phyloP scores from a whole-genome alignment of 768 basidiomycete genomes.

The Collybiopsis luxurians region DNA sequence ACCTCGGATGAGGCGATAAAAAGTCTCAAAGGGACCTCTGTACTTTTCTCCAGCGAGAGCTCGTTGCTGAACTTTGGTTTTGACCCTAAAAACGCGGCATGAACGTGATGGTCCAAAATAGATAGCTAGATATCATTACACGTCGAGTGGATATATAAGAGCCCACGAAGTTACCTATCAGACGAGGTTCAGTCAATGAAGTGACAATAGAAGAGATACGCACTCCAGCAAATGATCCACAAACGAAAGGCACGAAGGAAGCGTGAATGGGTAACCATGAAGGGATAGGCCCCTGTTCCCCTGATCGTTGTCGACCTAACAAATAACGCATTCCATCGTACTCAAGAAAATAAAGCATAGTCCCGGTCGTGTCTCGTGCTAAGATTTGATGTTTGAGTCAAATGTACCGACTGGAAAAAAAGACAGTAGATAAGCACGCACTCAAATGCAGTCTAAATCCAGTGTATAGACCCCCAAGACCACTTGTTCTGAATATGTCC shows the following conservation, averaged over 20 bases:
- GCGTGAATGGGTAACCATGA: constrained; percentile 80
- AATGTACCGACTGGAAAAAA: background rate
- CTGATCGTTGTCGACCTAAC: constrained; percentile 71
- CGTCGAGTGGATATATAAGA: constrained; percentile 91
- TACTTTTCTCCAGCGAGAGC: constrained; percentile 77
- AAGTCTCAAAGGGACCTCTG: constrained; percentile 70
- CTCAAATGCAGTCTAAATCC: constrained; percentile 88
- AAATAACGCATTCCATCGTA: constrained; percentile 91
- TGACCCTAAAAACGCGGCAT: constrained; percentile 50
- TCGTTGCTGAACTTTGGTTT: constrained; percentile 95
- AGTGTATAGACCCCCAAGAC: constrained; percentile 69
- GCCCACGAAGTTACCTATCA: constrained; percentile 74
- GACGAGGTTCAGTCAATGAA: constrained; percentile 22
- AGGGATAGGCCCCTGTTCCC: constrained; percentile 82
- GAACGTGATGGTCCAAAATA: background rate
- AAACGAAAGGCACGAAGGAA: constrained; percentile 85
- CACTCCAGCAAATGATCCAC: constrained; percentile 89
- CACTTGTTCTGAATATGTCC: constrained; percentile 68
- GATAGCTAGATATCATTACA: constrained; percentile 46
- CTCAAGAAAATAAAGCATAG: constrained; percentile 89
- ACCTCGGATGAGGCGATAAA: constrained; percentile 82
- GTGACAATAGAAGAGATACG: constrained; percentile 22
- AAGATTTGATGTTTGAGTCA: constrained; percentile 5
- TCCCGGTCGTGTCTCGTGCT: constrained; percentile 90
- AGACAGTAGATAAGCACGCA: constrained; percentile 29